Base-by-base conservation (phyloP, 1,284 basidiomycete species). In the Leccinum angustisporum region DNA sequence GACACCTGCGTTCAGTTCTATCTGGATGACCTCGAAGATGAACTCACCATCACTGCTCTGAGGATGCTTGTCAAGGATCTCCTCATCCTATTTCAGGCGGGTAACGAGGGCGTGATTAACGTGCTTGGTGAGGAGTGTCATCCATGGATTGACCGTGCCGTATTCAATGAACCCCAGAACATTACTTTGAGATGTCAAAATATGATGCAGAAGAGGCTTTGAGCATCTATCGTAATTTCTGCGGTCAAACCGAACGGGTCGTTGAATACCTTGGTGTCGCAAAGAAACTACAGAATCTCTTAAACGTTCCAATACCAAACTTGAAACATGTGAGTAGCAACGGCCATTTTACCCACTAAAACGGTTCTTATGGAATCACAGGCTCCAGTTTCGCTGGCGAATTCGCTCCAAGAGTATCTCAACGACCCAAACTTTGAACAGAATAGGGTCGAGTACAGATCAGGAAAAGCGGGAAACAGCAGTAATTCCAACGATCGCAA, bases 121-220 rank as follows among this genome's bases (percentile, higher is more conserved):
- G 88, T 98, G 40, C 83, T 97, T 56, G 93, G 93, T 94, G 63
- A 63, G 76, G 65, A 46, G 34, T n/a, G 7, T 21, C 33, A 31
- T 36, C 18, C 8, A 31, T 52, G 16, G 5, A 4, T 53, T 4
- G 1, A 13, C 57, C 59, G 31, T 34, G 55, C 18, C 53, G 13
- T 64, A 58, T 60, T 74, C 9, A 72, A 59, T 30, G 57, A 51
- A 60, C 51, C 36, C n/a, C 66, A 93, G 97, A 98, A 73, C 92
- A 97, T 78, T 99, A 98, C 78, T 98, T 99, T 72, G 97, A 98
- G 73, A 99, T 99, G 97, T 94, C 95, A 4, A 91, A 93, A 67
- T 78, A 89, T 25, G 97, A 99, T 74, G 97, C 97, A 0, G 81
- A 86, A 59, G 87, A 92, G 40, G 92, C 97, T 2, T 85, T 99